Evolutionary conservation across 2,329 filamentous ascomycete species (phyloP), one percentile per base, ranked within the genome.

Genomic region (Alternaria dauci): DNA sequence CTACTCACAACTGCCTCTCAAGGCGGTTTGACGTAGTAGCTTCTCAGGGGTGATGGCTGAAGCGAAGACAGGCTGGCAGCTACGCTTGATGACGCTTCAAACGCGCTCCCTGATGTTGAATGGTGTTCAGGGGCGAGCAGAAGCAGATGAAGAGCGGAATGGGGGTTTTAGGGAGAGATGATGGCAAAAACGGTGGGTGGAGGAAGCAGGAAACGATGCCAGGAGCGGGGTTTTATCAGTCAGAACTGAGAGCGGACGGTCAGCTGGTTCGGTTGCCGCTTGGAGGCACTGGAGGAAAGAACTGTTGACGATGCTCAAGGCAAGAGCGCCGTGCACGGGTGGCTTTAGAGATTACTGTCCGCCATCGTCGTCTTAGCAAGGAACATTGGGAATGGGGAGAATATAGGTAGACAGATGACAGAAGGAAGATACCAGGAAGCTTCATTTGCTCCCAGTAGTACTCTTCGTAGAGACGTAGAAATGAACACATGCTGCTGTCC

Each of bases 321-420:
- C 60, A 66, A 63, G 63, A 65, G 61, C 69, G 55, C 63, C 62
- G 56, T 60, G 62, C 66, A 61, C 55, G 53, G 59, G 55, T 52
- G 59, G 58, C 52, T 69, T 62, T 67, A 68, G 63, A 66, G 68
- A 75, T 75, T 75, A 75, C 71, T 76, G 66, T 68, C 42, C 51
- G 50, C 25, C 54, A 59, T 42, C 36, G 36, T 54, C 38, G 46
- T 66, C 62, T 73, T 73, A 73, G 68, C 68, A 62, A 55, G 59
- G 58, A 57, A 57, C 58, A 48, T 28, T 41, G 25, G 28, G 50
- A 52, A 25, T 25, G 42, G 52, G 54, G 48, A 39, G 20, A 36
- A 44, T n/a, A 46, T 25, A 52, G 23, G 44, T 26, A 8, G 50
- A 53, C 42, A 48, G 34, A 44, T 39, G 34, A 58, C 18, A 59